These are phyloP conservation scores for Friedmanniomyces simplex DNA, from an alignment of 495 filamentous ascomycete genomes.

Conservation along the genomic window DNA sequence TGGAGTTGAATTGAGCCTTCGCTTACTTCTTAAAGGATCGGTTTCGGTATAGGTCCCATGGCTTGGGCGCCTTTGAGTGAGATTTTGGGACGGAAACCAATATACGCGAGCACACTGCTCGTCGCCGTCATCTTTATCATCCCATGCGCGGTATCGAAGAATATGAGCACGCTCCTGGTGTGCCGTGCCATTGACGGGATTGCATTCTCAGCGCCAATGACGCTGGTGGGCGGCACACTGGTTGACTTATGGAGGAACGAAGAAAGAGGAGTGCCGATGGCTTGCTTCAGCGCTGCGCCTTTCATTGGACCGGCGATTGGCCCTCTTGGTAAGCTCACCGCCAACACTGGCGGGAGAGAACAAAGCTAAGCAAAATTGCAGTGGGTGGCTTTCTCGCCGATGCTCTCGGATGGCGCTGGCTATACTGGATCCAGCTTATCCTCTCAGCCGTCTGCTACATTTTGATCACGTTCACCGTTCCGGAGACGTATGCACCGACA, in stretches of 20 bases:
- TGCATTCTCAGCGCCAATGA: slow-evolving; percentile 55
- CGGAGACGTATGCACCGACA: slow-evolving; percentile 52
- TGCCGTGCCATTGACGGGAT: slow-evolving; percentile 58
- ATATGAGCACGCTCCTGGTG: slow-evolving; percentile 52
- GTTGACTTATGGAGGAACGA: slow-evolving; percentile 56
- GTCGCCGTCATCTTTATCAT: slow-evolving; percentile 57
- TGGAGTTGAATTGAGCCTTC: too few species aligned
- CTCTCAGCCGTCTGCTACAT: slow-evolving; percentile 33
- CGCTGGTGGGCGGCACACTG: slow-evolving; percentile 59
- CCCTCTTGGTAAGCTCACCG: slow-evolving; percentile 49
- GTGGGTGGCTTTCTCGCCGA: slow-evolving; percentile 29
- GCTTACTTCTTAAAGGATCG: too few species aligned
- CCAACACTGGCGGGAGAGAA: too few species aligned
- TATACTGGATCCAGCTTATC: slow-evolving; percentile 44
- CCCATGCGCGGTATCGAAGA: slow-evolving; percentile 57
- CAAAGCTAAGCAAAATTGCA: too few species aligned
- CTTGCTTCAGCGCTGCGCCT: slow-evolving; percentile 62
- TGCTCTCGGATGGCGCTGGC: slow-evolving; percentile 38
- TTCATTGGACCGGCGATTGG: slow-evolving; percentile 52
- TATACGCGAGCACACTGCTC: slow-evolving; percentile 50
- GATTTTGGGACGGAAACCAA: slow-evolving; percentile 50
- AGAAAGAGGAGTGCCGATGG: slow-evolving; percentile 56
- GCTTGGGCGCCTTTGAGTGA: slow-evolving; percentile 68
- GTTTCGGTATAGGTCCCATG: slow-evolving; percentile 70
- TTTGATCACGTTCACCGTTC: slow-evolving; percentile 27